Percentiles rank a stretch among this genome's conserved stretches.
phyloP scores from a whole-genome alignment of 192 early-diverging fungal species.

The Linnemannia hyalina region DNA sequence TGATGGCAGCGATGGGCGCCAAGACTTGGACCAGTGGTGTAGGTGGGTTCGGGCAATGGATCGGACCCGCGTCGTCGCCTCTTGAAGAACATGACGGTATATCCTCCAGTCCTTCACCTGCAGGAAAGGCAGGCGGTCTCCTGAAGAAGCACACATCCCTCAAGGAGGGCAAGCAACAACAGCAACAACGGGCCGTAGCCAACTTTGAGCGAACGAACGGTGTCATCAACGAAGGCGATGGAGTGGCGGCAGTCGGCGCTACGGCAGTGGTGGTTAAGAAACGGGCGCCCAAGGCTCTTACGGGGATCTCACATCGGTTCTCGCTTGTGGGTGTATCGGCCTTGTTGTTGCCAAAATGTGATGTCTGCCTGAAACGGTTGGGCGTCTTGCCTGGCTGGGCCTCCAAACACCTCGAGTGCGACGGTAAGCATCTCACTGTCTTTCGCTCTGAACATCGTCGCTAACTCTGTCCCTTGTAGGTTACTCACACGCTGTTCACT shows the following conservation, averaged over 20 bases:
- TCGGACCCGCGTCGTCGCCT: conserved; percentile 13
- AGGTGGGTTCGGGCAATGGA: conserved; percentile 38
- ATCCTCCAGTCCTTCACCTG: background rate
- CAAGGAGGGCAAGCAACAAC: conserved; percentile 39
- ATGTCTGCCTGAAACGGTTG: conserved; percentile 41
- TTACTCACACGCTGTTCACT: background rate
- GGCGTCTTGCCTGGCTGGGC: conserved; percentile 51
- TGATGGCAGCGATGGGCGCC: conserved; percentile 31
- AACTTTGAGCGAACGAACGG: background rate
- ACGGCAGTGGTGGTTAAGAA: conserved; percentile 4
- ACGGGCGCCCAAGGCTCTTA: conserved; percentile 10
- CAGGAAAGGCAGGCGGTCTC: background rate
- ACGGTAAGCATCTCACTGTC: conserved; percentile 11
- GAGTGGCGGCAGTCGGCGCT: background rate
- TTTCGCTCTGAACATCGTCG: background rate
- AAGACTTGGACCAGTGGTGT: conserved; percentile 39
- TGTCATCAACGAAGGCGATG: background rate
- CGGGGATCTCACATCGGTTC: conserved; percentile 49
- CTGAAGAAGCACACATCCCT: conserved; percentile 37
- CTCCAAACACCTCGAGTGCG: conserved; percentile 47
- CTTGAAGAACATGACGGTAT: background rate
- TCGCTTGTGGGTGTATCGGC: conserved; percentile 41
- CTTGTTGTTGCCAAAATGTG: conserved; percentile 44
- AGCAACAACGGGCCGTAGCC: background rate
- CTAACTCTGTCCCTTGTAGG: background rate